Percentiles rank a stretch among this genome's conserved stretches.
phyloP scores from a whole-genome alignment of 768 basidiomycete species.

The Podaxis sp. region DNA sequence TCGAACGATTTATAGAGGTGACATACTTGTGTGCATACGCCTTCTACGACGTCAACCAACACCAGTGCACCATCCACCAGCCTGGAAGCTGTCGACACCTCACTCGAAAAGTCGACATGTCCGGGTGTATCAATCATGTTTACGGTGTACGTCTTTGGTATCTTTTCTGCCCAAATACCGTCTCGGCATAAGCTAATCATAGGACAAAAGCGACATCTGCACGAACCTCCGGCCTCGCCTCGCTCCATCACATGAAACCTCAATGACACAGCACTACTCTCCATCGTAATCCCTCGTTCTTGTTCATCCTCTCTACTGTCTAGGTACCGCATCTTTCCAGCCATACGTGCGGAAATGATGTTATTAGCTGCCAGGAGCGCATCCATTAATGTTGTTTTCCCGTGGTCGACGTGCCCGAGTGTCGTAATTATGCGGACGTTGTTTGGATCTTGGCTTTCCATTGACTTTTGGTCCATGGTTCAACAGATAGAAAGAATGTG shows the following conservation, averaged over 20 bases:
- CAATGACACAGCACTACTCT: slow-evolving; percentile 91
- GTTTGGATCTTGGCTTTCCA: slow-evolving; percentile 38
- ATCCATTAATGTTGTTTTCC: slow-evolving; percentile 96
- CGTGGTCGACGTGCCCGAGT: slow-evolving; percentile 92
- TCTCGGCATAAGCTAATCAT: neutral
- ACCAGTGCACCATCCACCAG: slow-evolving; percentile 95
- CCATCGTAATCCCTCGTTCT: slow-evolving; percentile 98
- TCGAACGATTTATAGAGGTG: slow-evolving; percentile 20
- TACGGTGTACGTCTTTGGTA: slow-evolving; percentile 72
- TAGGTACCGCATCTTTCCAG: slow-evolving; percentile 93
- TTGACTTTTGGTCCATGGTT: slow-evolving; percentile 15
- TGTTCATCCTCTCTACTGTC: slow-evolving; percentile 98
- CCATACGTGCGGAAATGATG: slow-evolving; percentile 93
- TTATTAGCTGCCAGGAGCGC: slow-evolving; percentile 94
- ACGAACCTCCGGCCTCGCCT: slow-evolving; percentile 55
- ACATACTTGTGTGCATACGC: slow-evolving; percentile 93
- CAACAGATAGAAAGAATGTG: slow-evolving; percentile 1
- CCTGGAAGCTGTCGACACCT: slow-evolving; percentile 92
- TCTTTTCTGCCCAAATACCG: slow-evolving; percentile 39
- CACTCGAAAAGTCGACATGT: slow-evolving; percentile 97
- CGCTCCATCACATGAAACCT: slow-evolving; percentile 79
- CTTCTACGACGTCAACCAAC: slow-evolving; percentile 95
- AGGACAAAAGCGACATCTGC: neutral
- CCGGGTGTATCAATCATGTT: slow-evolving; percentile 99
- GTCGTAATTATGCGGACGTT: slow-evolving; percentile 81